Evolutionary conservation across 768 basidiomycete genomes (phyloP).

Genomic region (Pisolithus marmoratus): DNA sequence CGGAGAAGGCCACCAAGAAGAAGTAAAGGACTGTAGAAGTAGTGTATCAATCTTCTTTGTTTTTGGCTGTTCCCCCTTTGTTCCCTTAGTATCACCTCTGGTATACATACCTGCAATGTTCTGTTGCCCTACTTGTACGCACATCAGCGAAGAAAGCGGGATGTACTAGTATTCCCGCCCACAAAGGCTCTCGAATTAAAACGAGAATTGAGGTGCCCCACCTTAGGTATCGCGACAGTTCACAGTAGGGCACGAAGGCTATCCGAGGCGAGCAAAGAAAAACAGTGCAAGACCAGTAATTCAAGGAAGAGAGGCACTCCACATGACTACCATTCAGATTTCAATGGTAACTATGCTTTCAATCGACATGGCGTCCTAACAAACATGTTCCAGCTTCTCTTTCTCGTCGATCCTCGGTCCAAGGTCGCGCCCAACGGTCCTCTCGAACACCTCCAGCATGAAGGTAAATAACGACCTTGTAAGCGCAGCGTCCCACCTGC

Average conservation of each 20-base stretch:
- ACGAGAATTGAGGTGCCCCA: background rate
- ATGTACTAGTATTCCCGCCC: constrained; percentile 16
- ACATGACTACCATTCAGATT: background rate
- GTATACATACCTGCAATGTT: constrained; percentile 32
- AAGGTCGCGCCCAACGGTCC: constrained; percentile 80
- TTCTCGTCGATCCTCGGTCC: constrained; percentile 52
- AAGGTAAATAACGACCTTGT: constrained; percentile 73
- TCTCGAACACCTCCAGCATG: constrained; percentile 92
- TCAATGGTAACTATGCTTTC: background rate
- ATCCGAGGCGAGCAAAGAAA: too few relatives aligned
- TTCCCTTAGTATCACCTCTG: constrained; percentile 22
- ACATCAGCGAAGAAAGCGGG: constrained; percentile 36
- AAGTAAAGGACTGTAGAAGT: constrained; percentile 84
- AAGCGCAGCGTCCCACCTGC: constrained; percentile 92
- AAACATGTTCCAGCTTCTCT: constrained; percentile 73
- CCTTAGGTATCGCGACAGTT: too few relatives aligned
- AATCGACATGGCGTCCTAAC: constrained; percentile 22
- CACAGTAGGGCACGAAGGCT: too few relatives aligned
- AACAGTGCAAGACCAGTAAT: too few relatives aligned
- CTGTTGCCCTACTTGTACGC: constrained; percentile 44
- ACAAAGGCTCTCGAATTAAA: background rate
- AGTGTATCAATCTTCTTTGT: constrained; percentile 54
- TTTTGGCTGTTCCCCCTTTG: constrained; percentile 31
- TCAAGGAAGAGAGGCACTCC: too few relatives aligned
- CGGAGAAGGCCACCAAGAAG: constrained; percentile 95